These are phyloP conservation scores for Trichoderma aggressivum DNA, from an alignment of 2,329 filamentous ascomycete species.

Conservation along the genomic window DNA sequence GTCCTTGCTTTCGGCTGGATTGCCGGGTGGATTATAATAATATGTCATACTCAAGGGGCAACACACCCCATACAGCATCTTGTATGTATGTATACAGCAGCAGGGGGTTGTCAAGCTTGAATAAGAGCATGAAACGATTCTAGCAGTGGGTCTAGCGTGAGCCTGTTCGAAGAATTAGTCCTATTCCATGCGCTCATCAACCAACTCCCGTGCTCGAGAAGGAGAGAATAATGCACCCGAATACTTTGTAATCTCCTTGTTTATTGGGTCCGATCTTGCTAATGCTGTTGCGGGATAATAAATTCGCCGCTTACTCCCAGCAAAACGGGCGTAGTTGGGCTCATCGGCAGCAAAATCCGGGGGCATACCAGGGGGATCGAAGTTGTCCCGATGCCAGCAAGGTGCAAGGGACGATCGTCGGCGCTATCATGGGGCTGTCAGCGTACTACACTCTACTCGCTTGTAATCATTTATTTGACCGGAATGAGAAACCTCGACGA, in stretches of 20 bases:
- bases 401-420: not conserved
- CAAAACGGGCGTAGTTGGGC: not conserved
- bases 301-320: not conserved
- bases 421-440: not conserved
- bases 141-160: no score
- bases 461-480: not conserved
- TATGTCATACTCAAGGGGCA: not conserved
- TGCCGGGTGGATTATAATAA: not conserved
- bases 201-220: not conserved
- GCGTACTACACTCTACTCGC: not conserved
- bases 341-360: not conserved
- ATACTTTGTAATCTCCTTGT: not conserved
- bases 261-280: not conserved
- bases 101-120: not conserved
- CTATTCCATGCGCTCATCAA: not conserved
- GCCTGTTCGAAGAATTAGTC: not conserved
- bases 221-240: conserved; percentile 3
- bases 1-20: not conserved
- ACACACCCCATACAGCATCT: not conserved
- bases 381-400: not conserved
- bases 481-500: not conserved
- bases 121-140: not conserved
- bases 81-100: not conserved
- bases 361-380: not conserved
- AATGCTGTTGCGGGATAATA: not conserved